Evolutionary conservation across 257 asterid species (phyloP), one percentile per base, ranked within the genome.

Genomic region (Nicotiana tomentosiformis): DNA sequence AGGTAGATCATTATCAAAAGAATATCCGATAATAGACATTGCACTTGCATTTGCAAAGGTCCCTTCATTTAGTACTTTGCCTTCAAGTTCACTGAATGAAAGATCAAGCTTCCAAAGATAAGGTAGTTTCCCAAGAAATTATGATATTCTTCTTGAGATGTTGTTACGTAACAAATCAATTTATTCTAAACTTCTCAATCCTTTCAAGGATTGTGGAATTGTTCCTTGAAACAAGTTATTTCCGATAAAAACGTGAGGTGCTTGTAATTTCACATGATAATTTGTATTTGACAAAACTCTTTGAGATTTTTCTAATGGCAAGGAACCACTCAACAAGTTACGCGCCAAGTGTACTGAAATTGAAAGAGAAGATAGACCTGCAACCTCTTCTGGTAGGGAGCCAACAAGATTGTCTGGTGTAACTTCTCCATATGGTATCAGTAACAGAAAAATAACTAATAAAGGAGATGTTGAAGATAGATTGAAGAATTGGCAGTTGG

Each of bases 31-130:
- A 1, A 87, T 10, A 16, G 84, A 86, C 62, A 88, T 43, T 1
- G 46, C 84, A 72, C 83, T 86, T 35, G 81, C 77, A 81, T 87
- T 87, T 33, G 86, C 43, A 82, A 90, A 87, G 8, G 78, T 18
- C n/a, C 92, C 90, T 5, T 68, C 30, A 16, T 60, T 77, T 23
- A 91, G 88, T 56, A 88, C 88, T 81, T 81, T 68, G 1, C 90
- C 93, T 7, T 66, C 61, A 10, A 90, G 64, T 16, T 86, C 74
- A 29, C 85, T 86, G 78, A 80, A 88, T 2, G 91, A 88, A 4
- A 88, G 87, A 78, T 90, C 81, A 23, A 90, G 78, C 61, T 82
- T 80, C 68, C 26, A n/a, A 60, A 90, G 87, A 66, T 84, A 82
- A 3, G 76, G 17, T 49, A 83, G 39, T 51, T 66, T 66, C 7